Conservation (phyloP, 148 eudicot genomes). For the Diospyros lotus region DNA sequence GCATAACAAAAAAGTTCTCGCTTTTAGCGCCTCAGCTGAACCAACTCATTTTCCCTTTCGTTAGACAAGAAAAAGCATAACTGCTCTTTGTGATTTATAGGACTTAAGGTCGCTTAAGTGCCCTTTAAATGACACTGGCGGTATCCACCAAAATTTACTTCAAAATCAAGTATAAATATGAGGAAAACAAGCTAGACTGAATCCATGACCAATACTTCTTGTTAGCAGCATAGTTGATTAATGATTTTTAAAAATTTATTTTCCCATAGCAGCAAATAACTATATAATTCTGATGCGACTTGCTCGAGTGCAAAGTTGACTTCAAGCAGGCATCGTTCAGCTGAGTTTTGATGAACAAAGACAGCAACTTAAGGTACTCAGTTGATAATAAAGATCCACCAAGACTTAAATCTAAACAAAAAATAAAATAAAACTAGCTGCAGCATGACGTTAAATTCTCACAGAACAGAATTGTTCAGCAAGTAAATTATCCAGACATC, state of each 20-base stretch:
- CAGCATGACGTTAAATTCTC: background rate
- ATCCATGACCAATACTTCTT: background rate
- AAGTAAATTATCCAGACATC: background rate
- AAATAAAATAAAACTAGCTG: background rate
- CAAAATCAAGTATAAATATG: background rate
- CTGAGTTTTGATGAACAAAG: background rate
- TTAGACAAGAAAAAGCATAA: no score
- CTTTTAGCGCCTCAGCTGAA: no score
- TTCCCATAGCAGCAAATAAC: background rate
- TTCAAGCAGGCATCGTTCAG: background rate
- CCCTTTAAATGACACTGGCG: no score
- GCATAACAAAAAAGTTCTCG: no score
- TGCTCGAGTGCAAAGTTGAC: background rate
- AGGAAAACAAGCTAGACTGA: background rate
- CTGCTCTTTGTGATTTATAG: no score
- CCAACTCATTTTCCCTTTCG: no score
- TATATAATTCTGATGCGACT: background rate
- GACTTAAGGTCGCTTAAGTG: no score
- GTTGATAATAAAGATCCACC: background rate
- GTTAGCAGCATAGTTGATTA: background rate
- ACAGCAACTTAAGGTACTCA: background rate
- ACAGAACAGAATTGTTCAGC: background rate
- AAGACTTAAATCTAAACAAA: background rate
- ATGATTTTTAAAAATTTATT: background rate
- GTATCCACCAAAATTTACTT: background rate